Conservation (phyloP, 129 eudicot species). For the Lonicera japonica region DNA sequence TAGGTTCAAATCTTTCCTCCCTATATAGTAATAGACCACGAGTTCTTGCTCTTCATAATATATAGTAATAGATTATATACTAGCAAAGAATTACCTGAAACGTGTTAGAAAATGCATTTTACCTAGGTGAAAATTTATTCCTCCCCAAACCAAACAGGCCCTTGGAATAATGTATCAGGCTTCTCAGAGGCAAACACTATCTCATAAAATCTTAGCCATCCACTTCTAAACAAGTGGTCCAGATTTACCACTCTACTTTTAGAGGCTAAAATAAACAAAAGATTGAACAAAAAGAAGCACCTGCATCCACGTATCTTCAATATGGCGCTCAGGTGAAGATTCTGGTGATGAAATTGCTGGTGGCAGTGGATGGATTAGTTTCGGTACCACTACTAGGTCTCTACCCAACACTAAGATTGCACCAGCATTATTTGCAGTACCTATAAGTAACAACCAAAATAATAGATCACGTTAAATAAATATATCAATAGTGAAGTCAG, state of each 20-base stretch:
- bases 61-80: no score
- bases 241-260: background rate
- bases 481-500: background rate
- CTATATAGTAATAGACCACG: no score
- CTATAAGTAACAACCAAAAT: slow-evolving; percentile 22
- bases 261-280: background rate
- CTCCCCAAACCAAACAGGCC: no score
- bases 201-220: background rate
- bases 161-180: no score
- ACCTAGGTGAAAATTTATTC: no score
- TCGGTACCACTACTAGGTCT: slow-evolving; percentile 95
- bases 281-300: slow-evolving; percentile 26
- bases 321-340: slow-evolving; percentile 75
- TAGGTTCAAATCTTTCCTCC: no score
- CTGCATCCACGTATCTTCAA: slow-evolving; percentile 99
- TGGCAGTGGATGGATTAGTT: slow-evolving; percentile 94
- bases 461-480: background rate
- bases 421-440: slow-evolving; percentile 98
- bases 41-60: no score
- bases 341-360: slow-evolving; percentile 89
- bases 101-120: no score
- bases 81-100: no score
- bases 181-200: background rate
- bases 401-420: slow-evolving; percentile 92
- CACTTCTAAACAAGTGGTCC: background rate